Conservation (phyloP, 305 asterid genomes). For the Fraxinus albicans region DNA sequence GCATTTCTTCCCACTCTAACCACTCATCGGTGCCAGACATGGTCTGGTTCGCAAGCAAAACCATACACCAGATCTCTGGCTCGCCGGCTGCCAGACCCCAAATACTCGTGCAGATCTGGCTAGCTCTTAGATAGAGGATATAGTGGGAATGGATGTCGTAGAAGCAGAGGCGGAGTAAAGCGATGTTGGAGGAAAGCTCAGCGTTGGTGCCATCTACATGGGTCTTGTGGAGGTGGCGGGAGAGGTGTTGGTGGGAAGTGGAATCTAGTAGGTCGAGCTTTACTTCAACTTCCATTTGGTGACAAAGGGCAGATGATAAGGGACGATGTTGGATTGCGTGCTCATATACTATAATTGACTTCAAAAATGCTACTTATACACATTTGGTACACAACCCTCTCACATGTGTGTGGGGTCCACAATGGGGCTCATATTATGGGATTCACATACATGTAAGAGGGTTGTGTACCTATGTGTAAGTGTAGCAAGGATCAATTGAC, state of each 20-base stretch:
- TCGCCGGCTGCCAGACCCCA: background rate
- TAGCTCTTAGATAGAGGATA: conserved; percentile 57
- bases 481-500: too few relatives aligned
- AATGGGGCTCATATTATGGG: too few relatives aligned
- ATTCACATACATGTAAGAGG: too few relatives aligned
- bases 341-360: too few relatives aligned
- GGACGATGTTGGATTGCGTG: background rate
- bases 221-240: conserved; percentile 58
- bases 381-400: too few relatives aligned
- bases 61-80: background rate
- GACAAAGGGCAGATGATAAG: background rate
- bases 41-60: background rate
- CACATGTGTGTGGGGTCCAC: too few relatives aligned
- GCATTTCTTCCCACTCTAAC: background rate
- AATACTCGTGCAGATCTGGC: background rate
- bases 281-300: conserved; percentile 74
- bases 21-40: background rate
- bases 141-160: conserved; percentile 72
- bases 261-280: conserved; percentile 71
- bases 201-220: conserved; percentile 60
- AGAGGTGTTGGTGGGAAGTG: conserved; percentile 58
- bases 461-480: too few relatives aligned
- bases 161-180: conserved; percentile 89
- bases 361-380: too few relatives aligned
- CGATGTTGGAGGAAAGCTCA: conserved; percentile 64